Conservation (phyloP, 805 yeast genomes). For the Pichia phayaonensis region DNA sequence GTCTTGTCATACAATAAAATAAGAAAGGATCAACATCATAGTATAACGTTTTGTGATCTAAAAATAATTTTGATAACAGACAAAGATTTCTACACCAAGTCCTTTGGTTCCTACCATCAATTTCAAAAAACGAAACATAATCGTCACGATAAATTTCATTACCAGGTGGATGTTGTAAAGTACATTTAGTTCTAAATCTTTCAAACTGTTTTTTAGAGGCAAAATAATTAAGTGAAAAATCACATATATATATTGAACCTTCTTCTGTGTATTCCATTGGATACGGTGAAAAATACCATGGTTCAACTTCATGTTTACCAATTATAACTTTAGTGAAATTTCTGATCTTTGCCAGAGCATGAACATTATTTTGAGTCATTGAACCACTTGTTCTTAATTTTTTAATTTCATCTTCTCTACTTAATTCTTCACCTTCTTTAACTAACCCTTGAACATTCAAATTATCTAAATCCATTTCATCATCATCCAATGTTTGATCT, state of each 20-base stretch:
- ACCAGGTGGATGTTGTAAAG: constrained; percentile 95
- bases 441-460: constrained; percentile 75
- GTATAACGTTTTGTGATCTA: constrained; percentile 93
- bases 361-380: constrained; percentile 79
- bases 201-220: constrained; percentile 88
- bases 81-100: constrained; percentile 97
- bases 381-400: constrained; percentile 92
- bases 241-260: constrained; percentile 73
- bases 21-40: constrained; percentile 97
- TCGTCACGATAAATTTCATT: constrained; percentile 94
- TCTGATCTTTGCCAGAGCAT: constrained; percentile 85
- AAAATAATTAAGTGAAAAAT: constrained; percentile 81
- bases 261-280: constrained; percentile 94
- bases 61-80: constrained; percentile 76
- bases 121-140: constrained; percentile 89
- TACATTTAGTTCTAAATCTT: constrained; percentile 80
- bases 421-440: constrained; percentile 60
- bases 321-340: constrained; percentile 71
- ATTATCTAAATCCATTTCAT: constrained; percentile 78
- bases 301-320: constrained; percentile 90
- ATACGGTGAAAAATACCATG: constrained; percentile 98
- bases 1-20: constrained; percentile 89
- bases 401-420: constrained; percentile 88
- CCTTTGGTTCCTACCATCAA: constrained; percentile 92
- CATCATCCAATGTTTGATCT: constrained; percentile 30